Percentiles rank a stretch among this genome's conserved stretches.
Evolutionary conservation across 139 green algal species (phyloP).

Genomic region (Chlamydomonas schloesseri): DNA sequence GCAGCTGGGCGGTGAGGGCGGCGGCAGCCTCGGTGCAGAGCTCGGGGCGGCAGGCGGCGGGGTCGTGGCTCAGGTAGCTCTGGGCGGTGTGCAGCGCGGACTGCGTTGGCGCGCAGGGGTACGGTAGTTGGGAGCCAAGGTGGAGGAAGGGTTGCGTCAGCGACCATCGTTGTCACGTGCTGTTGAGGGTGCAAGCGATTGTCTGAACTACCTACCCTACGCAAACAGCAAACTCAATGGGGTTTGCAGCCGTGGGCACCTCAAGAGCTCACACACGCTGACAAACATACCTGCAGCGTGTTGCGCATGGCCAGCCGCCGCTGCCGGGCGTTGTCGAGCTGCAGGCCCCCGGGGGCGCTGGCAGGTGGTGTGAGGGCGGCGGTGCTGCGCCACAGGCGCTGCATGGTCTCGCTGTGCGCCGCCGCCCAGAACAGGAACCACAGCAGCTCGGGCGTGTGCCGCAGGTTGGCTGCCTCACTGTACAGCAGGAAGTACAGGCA

Average conservation of each 20-base stretch:
- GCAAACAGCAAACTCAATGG: not conserved
- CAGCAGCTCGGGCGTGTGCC: conserved; percentile 80
- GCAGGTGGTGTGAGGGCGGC: not conserved
- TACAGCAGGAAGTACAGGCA: conserved; percentile 49
- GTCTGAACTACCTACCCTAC: not conserved
- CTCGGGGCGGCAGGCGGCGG: not conserved
- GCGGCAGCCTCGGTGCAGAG: not conserved
- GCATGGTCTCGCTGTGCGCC: conserved; percentile 13
- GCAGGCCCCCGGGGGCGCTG: not conserved
- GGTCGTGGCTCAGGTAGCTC: not conserved
- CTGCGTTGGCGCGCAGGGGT: not conserved
- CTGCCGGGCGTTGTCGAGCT: not conserved
- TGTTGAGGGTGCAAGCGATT: not conserved
- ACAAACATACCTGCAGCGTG: conserved; percentile 15
- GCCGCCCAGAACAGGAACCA: conserved; percentile 84
- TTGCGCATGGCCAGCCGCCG: conserved; percentile 21
- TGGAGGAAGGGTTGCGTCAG: not conserved
- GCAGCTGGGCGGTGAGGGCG: not conserved
- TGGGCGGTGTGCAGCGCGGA: not conserved
- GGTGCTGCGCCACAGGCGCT: not conserved
- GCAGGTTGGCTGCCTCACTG: conserved; percentile 80
- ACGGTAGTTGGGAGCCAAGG: not conserved
- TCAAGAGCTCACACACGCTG: too few relatives aligned
- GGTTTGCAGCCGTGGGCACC: too few relatives aligned
- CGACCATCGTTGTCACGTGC: too few relatives aligned